Conservation (phyloP, 768 basidiomycete species). For the Chalciporus chontae region DNA sequence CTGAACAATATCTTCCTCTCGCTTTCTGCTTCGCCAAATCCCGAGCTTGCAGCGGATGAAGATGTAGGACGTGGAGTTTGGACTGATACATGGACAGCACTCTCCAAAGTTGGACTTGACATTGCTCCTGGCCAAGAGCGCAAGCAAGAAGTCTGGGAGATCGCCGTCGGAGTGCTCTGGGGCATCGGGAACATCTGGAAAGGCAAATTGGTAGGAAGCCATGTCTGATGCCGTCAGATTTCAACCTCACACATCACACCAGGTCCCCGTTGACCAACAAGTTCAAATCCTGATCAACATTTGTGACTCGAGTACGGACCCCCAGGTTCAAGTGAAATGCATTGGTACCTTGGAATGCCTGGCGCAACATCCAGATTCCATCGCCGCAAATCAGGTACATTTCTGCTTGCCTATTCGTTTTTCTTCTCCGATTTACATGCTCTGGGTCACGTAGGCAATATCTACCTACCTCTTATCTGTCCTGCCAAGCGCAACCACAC, state of each 20-base stretch:
- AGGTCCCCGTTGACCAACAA: constrained; percentile 61
- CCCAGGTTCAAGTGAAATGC: constrained; percentile 63
- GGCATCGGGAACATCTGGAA: constrained; percentile 79
- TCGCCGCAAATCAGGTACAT: constrained; percentile 51
- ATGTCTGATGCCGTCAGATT: background rate
- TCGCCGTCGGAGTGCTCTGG: constrained; percentile 82
- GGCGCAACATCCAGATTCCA: constrained; percentile 61
- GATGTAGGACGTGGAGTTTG: constrained; percentile 56
- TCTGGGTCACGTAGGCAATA: constrained; percentile 48
- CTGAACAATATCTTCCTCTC: constrained; percentile 87
- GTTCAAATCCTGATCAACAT: constrained; percentile 64
- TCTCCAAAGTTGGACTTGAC: constrained; percentile 58
- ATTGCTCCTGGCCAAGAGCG: constrained; percentile 61
- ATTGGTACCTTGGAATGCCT: constrained; percentile 85
- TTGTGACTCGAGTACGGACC: constrained; percentile 52
- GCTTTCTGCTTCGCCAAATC: constrained; percentile 47
- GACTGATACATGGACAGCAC: constrained; percentile 61
- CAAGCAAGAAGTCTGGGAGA: constrained; percentile 72
- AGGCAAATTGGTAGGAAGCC: constrained; percentile 51
- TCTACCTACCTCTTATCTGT: constrained; percentile 64
- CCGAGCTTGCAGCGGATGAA: constrained; percentile 41
- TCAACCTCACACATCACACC: constrained; percentile 6
- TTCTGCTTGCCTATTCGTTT: constrained; percentile 33
- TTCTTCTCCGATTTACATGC: background rate
- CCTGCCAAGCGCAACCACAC: constrained; percentile 41